Evolutionary conservation across 2,329 filamentous ascomycete species (phyloP).

Genomic region (Simplicillium sp.): DNA sequence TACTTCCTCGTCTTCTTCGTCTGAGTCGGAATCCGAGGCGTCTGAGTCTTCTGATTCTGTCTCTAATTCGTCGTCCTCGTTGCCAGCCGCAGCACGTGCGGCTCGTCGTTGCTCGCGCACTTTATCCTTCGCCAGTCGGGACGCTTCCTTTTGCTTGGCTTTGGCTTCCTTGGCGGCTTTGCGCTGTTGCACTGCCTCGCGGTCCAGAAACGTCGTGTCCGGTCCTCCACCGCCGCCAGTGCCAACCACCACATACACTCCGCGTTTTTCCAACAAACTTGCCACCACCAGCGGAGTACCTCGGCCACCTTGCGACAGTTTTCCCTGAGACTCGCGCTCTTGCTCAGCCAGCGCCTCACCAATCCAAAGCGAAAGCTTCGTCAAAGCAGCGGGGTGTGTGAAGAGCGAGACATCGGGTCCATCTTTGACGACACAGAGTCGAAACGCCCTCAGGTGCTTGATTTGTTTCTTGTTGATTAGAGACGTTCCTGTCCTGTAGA

Average conservation of each 20-base stretch:
- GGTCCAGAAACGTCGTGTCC: slow-evolving; percentile 58
- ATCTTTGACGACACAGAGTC: slow-evolving; percentile 92
- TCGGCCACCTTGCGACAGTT: slow-evolving; percentile 56
- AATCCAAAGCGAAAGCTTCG: slow-evolving; percentile 90
- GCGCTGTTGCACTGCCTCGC: slow-evolving; percentile 54
- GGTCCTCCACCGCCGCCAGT: slow-evolving; percentile 79
- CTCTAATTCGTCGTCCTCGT: slow-evolving; percentile 37
- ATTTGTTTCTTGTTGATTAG: slow-evolving; percentile 92
- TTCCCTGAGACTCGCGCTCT: slow-evolving; percentile 67
- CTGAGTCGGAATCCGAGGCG: slow-evolving; percentile 31
- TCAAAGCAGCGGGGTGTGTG: slow-evolving; percentile 83
- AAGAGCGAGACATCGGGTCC: slow-evolving; percentile 88
- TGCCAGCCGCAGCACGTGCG: slow-evolving; percentile 38
- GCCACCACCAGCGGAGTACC: slow-evolving; percentile 85
- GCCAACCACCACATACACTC: slow-evolving; percentile 87
- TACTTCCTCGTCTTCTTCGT: slow-evolving; percentile 45
- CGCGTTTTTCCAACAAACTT: slow-evolving; percentile 75
- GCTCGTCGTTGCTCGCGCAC: slow-evolving; percentile 51
- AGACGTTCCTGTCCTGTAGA: slow-evolving; percentile 84
- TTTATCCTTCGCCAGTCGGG: slow-evolving; percentile 45
- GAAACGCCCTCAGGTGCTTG: slow-evolving; percentile 82
- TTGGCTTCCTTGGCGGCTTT: slow-evolving; percentile 55
- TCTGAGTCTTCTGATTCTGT: slow-evolving; percentile 33
- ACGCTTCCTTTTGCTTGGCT: slow-evolving; percentile 51
- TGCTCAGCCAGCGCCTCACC: slow-evolving; percentile 86